Conservation (phyloP, 2,329 filamentous ascomycete species). For the Lasiodiplodia hormozganensis region DNA sequence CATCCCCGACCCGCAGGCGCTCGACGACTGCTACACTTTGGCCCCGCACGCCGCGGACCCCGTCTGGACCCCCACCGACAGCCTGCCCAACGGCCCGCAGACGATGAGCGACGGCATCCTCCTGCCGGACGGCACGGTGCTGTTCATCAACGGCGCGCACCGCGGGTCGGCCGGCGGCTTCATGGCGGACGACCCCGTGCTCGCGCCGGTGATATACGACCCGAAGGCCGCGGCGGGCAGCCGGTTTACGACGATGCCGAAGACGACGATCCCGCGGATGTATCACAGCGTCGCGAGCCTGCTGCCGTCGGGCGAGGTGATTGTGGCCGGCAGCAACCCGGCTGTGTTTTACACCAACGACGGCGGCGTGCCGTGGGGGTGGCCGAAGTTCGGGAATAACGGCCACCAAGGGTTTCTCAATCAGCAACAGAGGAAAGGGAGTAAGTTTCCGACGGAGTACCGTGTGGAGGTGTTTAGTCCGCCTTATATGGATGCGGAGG, state of each 20-base stretch:
- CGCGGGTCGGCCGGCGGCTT: conserved; percentile 24
- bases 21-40: conserved; percentile 29
- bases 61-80: background rate
- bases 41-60: background rate
- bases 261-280: conserved; percentile 47
- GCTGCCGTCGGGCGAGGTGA: conserved; percentile 60
- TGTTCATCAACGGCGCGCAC: conserved; percentile 28
- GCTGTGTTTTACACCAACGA: conserved; percentile 47
- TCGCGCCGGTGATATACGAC: conserved; percentile 21
- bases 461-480: conserved; percentile 63
- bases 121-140: conserved; percentile 19
- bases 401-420: conserved; percentile 12
- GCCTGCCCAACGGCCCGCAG: conserved; percentile 25
- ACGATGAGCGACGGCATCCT: conserved; percentile 23
- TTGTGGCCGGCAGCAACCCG: conserved; percentile 64
- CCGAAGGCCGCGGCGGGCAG: background rate
- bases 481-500: conserved; percentile 57
- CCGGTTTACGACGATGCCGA: conserved; percentile 23
- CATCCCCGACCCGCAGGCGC: conserved; percentile 24
- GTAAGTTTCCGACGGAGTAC: conserved; percentile 58
- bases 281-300: conserved; percentile 63
- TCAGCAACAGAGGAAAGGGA: conserved; percentile 19
- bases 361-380: conserved; percentile 38
- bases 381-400: conserved; percentile 29
- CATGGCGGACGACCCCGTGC: conserved; percentile 23